Conservation (phyloP, 2,329 filamentous ascomycete genomes). For the Aureobasidium sp. region DNA sequence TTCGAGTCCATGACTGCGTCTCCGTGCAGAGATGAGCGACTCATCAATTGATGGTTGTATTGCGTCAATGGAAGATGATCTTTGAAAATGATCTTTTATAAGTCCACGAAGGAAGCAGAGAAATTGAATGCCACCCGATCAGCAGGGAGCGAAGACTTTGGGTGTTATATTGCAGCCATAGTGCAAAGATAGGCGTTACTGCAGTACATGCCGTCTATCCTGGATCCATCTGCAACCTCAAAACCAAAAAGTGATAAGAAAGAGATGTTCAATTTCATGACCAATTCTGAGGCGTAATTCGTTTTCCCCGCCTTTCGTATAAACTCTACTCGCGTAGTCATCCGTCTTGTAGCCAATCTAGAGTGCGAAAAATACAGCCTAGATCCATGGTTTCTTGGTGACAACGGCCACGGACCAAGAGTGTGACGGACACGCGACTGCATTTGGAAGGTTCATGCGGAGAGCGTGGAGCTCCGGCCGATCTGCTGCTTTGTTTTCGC, state of each 20-base stretch:
- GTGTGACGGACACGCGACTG: not conserved
- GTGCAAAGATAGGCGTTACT: slow-evolving; percentile 7
- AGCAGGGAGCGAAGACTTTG: not conserved
- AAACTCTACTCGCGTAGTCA: slow-evolving; percentile 1
- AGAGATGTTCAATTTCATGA: slow-evolving; percentile 7
- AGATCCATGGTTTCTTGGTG: not conserved
- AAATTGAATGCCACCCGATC: not conserved
- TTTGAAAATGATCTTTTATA: not conserved
- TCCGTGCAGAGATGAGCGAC: not conserved
- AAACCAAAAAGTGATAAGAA: slow-evolving; percentile 5
- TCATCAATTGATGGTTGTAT: not conserved
- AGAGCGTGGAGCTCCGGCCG: not conserved
- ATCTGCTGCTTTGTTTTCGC: not conserved
- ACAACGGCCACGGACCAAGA: slow-evolving; percentile 1
- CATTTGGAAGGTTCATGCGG: slow-evolving; percentile 7
- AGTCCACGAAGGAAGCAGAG: not conserved
- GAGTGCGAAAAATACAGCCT: not conserved
- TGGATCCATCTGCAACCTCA: not conserved
- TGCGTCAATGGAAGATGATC: not conserved
- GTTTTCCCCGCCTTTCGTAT: not conserved
- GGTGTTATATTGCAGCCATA: not conserved
- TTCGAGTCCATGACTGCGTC: not conserved
- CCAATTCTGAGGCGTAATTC: slow-evolving; percentile 5
- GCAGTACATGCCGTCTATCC: slow-evolving; percentile 2
- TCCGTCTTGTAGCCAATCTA: not conserved